Base-by-base conservation (phyloP, 176 grass and related monocot genomes). In the Paspalum notatum region DNA sequence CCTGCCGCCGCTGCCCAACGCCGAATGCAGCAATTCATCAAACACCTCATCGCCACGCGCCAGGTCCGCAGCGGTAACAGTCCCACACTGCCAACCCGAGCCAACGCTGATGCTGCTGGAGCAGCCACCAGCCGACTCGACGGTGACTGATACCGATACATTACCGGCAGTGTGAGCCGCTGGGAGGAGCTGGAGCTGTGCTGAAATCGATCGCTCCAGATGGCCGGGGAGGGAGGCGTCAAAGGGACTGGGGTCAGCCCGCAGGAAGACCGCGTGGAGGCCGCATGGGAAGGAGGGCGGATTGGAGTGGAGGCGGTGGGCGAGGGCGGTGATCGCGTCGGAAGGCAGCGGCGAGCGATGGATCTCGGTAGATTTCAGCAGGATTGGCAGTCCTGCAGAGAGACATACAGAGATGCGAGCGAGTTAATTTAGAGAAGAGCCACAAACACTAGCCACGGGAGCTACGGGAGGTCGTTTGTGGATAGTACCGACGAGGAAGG, bases 351-450 rank as follows among this genome's bases (percentile, higher is more conserved):
- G 84, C 56, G 94, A 97, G 21, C 87, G 94, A 78, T 93, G 90
- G 86, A 94, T 97, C 84, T 97, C 87, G 15, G 91, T 90, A 71
- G 94, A 97, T 67, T 90, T 93, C 67, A 95, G 86, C 67, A 99
- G 87, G 51, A 96, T 85, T 26, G 93, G 97, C 37, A 87, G 76
- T 12, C 89, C 93, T 91, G 68, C 2, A 25, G 21, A 75, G 54
- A 86, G 8, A 67, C 7, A 64, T 10, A 62, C 9, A 66, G 53
- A 74, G 32, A 80, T 21, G 40, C 27, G 5, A 9, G 22, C n/a
- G 56, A 56, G 53, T 83, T 62, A 75, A 75, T 5, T 24, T 13
- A 24, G 26, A 70, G 25, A 80, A 9, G n/a, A 52, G 22, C 12
- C 18, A 13, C 21, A 62, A 43, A 15, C 2, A 6, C 27, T 77